These are phyloP conservation scores for Fusarium nanum DNA, from an alignment of 2,329 filamentous ascomycete genomes.

Conservation along the genomic window DNA sequence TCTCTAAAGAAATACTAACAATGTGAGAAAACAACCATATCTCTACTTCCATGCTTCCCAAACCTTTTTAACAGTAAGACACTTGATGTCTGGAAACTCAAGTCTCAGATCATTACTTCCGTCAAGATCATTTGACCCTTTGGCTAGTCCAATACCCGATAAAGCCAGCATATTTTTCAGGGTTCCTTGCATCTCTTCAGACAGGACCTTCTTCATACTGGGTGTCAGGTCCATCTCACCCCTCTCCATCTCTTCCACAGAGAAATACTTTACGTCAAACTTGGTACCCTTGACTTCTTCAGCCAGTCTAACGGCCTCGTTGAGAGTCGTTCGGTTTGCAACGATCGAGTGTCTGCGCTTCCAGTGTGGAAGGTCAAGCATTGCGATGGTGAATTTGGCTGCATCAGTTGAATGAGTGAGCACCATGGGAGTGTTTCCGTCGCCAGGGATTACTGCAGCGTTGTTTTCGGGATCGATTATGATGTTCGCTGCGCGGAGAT, in stretches of 20 bases:
- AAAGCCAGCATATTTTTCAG: background rate
- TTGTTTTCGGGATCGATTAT: background rate
- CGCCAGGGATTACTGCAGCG: background rate
- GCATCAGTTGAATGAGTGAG: background rate
- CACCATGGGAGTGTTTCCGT: background rate
- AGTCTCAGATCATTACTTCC: background rate
- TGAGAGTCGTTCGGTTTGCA: background rate
- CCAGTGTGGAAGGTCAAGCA: background rate
- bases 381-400: background rate
- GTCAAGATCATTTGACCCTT: background rate
- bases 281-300: background rate
- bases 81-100: background rate
- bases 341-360: background rate
- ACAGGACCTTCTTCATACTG: background rate
- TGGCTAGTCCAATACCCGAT: background rate
- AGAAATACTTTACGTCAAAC: background rate
- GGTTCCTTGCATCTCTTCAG: background rate
- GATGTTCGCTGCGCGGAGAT: background rate
- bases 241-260: background rate
- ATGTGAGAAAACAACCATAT: accelerated
- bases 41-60: background rate
- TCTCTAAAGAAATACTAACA: accelerated
- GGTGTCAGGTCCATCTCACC: background rate
- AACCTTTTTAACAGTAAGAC: background rate
- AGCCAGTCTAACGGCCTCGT: background rate